Percentiles rank a stretch among this genome's conserved stretches.
These are phyloP conservation scores for Akanthomyces dipterigenus DNA, from an alignment of 2,329 filamentous ascomycete species.

Conservation along the genomic window DNA sequence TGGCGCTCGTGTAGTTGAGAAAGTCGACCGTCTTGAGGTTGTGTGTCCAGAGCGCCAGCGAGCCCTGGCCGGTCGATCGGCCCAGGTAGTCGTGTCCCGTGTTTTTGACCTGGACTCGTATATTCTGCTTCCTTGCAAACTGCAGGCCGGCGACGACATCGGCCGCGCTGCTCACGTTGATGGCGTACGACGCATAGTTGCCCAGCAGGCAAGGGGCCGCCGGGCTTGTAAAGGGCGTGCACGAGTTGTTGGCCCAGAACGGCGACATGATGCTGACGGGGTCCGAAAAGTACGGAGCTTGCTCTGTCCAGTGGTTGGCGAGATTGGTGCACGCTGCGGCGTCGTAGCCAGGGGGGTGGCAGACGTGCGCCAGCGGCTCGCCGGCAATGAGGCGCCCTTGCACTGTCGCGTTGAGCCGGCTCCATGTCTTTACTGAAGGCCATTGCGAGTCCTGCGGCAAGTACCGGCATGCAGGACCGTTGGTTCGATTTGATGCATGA, in stretches of 20 bases:
- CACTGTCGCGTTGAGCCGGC: constrained; percentile 43
- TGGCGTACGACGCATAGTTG: constrained; percentile 34
- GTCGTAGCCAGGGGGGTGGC: constrained; percentile 43
- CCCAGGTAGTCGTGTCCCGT: constrained; percentile 27
- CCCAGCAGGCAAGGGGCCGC: constrained; percentile 34
- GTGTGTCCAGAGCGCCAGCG: constrained; percentile 33
- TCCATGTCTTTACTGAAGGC: constrained; percentile 42
- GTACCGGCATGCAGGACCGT: constrained; percentile 29
- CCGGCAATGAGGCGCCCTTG: constrained; percentile 44
- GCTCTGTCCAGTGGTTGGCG: constrained; percentile 26
- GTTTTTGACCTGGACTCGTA: constrained; percentile 30
- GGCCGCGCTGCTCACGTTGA: constrained; percentile 24
- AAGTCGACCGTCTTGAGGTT: constrained; percentile 34
- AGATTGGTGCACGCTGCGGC: constrained; percentile 34
- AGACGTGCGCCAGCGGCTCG: constrained; percentile 44
- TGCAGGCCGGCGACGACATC: constrained; percentile 28
- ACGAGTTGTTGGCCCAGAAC: constrained; percentile 31
- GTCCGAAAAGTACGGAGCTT: constrained; percentile 12
- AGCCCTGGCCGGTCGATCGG: constrained; percentile 32
- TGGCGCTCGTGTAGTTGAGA: constrained; percentile 18
- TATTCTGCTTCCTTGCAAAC: constrained; percentile 31
- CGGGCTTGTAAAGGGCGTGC: constrained; percentile 32
- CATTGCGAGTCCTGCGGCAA: constrained; percentile 48
- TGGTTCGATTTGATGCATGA: not conserved
- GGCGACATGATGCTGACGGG: constrained; percentile 27